Conservation (phyloP, 257 asterid genomes). For the Cordia subcordata region DNA sequence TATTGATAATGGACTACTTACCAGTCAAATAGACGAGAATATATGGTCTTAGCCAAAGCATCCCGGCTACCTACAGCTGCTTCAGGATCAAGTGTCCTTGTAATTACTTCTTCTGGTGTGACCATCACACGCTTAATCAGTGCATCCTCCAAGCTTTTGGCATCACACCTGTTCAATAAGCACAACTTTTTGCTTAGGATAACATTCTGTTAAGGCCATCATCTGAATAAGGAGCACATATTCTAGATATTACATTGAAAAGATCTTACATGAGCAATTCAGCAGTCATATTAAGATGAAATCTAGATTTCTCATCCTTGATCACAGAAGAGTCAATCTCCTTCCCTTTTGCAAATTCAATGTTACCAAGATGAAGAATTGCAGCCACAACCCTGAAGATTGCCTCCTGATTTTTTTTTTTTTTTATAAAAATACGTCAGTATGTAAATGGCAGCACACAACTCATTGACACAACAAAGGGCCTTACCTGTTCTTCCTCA, state of each 20-base stretch:
- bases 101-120: slow-evolving; percentile 93
- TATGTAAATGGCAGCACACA: background rate
- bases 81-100: slow-evolving; percentile 92
- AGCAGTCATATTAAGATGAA: slow-evolving; percentile 80
- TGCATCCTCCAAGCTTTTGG: slow-evolving; percentile 95
- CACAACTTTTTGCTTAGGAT: no score
- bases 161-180: slow-evolving; percentile 59
- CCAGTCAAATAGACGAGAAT: slow-evolving; percentile 94
- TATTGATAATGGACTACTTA: slow-evolving; percentile 15
- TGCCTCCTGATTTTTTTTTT: slow-evolving; percentile 53
- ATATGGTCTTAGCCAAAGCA: slow-evolving; percentile 85
- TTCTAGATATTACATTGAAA: background rate
- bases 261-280: slow-evolving; percentile 77
- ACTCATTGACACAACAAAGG: slow-evolving; percentile 1
- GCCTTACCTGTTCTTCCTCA: slow-evolving; percentile 84
- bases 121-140: slow-evolving; percentile 95
- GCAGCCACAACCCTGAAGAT: slow-evolving; percentile 96
- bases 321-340: slow-evolving; percentile 95
- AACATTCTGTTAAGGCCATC: no score
- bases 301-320: slow-evolving; percentile 86
- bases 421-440: no score
- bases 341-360: slow-evolving; percentile 88
- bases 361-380: slow-evolving; percentile 91
- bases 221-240: slow-evolving; percentile 2
- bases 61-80: slow-evolving; percentile 93